A percentile compares a stretch with the other conserved stretches of the same genome.
These are phyloP conservation scores for Ascoidea rubescens DNA, from an alignment of 805 yeast genomes.

Conservation along the genomic window DNA sequence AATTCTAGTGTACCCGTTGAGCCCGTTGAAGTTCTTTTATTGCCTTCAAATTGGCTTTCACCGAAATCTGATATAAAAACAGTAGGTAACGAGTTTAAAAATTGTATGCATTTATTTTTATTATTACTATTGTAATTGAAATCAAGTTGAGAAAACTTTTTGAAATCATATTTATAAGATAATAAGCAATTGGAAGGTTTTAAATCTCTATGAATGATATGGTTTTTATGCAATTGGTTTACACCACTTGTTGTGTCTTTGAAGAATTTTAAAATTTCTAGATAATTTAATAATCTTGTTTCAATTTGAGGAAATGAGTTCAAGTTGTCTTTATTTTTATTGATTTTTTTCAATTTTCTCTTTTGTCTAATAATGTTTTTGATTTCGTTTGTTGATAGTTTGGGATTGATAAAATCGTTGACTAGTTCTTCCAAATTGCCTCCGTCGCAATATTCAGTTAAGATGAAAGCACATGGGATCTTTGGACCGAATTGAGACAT, in stretches of 20 bases:
- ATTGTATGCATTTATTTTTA: conserved; percentile 1
- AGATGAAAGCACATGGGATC: conserved; percentile 52
- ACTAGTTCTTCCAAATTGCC: conserved; percentile 72
- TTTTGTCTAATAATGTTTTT: conserved; percentile 16
- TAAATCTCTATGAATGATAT: conserved; percentile 76
- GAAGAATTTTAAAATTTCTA: conserved; percentile 57
- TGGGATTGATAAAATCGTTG: conserved; percentile 21
- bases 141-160: conserved; percentile 9
- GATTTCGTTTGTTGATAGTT: conserved; percentile 19
- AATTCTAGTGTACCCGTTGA: conserved; percentile 81
- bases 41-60: conserved; percentile 69
- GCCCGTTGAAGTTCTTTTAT: conserved; percentile 54
- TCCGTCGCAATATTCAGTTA: conserved; percentile 82
- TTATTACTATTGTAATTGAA: conserved; percentile 4
- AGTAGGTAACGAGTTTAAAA: conserved; percentile 33
- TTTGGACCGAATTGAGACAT: conserved; percentile 38
- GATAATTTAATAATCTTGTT: conserved; percentile 28
- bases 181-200: conserved; percentile 82
- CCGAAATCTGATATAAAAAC: conserved; percentile 82
- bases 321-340: conserved; percentile 8
- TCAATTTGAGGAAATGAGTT: conserved; percentile 11
- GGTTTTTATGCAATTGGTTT: conserved; percentile 53
- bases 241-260: conserved; percentile 60
- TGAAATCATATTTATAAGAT: conserved; percentile 10
- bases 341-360: conserved; percentile 14